Conservation (phyloP, 257 asterid genomes). For the Solanum boliviense region DNA sequence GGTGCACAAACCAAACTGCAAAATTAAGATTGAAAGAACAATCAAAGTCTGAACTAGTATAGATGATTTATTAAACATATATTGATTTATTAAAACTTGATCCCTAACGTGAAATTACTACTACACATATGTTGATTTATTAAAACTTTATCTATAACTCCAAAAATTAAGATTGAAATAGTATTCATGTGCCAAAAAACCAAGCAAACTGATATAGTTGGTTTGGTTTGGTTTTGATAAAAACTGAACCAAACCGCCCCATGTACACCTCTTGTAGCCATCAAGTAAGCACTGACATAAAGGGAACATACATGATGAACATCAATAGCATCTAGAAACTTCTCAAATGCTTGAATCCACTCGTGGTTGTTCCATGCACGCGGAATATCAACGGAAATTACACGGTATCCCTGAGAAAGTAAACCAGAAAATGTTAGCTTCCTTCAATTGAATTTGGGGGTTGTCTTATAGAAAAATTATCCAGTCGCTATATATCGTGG, state of each 20-base stretch:
- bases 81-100: neutral
- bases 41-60: neutral
- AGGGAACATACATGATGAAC: slow-evolving; percentile 83
- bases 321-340: slow-evolving; percentile 89
- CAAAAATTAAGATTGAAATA: neutral
- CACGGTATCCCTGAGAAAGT: slow-evolving; percentile 76
- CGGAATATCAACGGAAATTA: slow-evolving; percentile 94
- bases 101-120: neutral
- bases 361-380: slow-evolving; percentile 86
- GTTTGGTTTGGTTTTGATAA: neutral
- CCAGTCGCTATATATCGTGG: neutral
- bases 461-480: neutral
- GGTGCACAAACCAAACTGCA: neutral
- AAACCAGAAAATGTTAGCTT: slow-evolving; percentile 1
- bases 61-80: neutral
- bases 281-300: neutral
- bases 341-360: slow-evolving; percentile 96
- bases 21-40: neutral
- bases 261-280: neutral
- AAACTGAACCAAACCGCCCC: neutral
- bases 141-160: neutral
- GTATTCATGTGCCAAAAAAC: neutral
- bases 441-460: neutral
- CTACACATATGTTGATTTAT: neutral
- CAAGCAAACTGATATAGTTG: neutral